These are phyloP conservation scores for Capsicum pubescens DNA, from an alignment of 257 asterid genomes.

Conservation along the genomic window DNA sequence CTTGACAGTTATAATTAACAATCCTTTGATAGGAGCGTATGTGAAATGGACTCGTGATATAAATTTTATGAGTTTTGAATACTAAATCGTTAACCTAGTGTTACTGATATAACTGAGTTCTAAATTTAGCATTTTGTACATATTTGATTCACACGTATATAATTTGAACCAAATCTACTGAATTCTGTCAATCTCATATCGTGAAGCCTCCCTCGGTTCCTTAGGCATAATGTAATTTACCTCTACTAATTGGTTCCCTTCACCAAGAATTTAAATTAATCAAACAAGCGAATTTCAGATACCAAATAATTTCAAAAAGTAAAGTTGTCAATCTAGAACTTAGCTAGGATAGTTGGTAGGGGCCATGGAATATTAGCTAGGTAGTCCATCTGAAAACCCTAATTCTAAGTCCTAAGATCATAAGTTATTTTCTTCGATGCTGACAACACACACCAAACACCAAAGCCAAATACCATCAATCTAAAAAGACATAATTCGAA, in stretches of 20 bases:
- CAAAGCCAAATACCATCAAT: constrained; percentile 10
- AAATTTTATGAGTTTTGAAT: no score
- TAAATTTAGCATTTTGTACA: background rate
- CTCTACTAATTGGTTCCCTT: background rate
- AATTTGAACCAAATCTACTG: background rate
- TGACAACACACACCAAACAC: background rate
- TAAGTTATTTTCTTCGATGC: constrained; percentile 2
- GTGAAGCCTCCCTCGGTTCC: background rate
- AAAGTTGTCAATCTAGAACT: background rate
- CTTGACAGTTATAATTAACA: no score
- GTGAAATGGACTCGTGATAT: background rate
- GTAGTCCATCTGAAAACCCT: background rate
- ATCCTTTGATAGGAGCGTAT: no score
- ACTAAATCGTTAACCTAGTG: no score
- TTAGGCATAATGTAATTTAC: background rate
- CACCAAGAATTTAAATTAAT: accelerated
- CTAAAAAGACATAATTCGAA: background rate
- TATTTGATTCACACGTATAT: background rate
- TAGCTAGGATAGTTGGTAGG: background rate
- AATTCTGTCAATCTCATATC: accelerated
- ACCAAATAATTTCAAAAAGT: background rate
- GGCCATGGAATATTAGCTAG: constrained; percentile 20
- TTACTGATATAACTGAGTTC: background rate
- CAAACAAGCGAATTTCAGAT: background rate
- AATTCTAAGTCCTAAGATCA: background rate